Conservation (phyloP, 805 yeast genomes). For the Zygosaccharomyces rouxii region DNA sequence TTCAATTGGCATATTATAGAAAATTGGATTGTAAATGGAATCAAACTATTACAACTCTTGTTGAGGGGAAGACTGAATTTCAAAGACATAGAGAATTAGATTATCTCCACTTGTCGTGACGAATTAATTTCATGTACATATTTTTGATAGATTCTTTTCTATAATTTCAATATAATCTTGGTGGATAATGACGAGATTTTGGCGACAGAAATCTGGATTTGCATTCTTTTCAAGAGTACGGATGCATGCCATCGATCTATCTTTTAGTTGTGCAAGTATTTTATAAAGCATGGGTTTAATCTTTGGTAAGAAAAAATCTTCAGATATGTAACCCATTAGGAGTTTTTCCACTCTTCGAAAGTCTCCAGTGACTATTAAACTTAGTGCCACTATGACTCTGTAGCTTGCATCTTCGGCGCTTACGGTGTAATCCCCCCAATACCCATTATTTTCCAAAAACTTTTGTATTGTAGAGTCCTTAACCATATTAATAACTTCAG, state of each 20-base stretch:
- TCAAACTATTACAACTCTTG: conserved; percentile 42
- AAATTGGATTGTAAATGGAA: conserved; percentile 46
- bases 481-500: conserved; percentile 38
- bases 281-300: conserved; percentile 3
- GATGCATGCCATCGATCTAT: background rate
- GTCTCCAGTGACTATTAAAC: conserved; percentile 38
- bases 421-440: conserved; percentile 72
- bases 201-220: conserved; percentile 9
- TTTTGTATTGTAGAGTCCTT: conserved; percentile 35
- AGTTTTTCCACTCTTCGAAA: conserved; percentile 25
- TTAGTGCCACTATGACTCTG: conserved; percentile 71
- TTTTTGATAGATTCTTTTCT: conserved; percentile 10
- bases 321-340: conserved; percentile 28
- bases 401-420: conserved; percentile 53
- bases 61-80: conserved; percentile 35
- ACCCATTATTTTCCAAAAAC: conserved; percentile 50
- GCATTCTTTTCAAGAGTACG: background rate
- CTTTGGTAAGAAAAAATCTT: conserved; percentile 24
- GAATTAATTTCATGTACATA: background rate
- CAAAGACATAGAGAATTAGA: conserved; percentile 20
- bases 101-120: conserved; percentile 16
- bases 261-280: conserved; percentile 1
- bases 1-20: conserved; percentile 42
- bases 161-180: conserved; percentile 21
- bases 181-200: conserved; percentile 19